phyloP scores from a whole-genome alignment of 2,329 filamentous ascomycete species.

The Sphaerostilbella broomeana region DNA sequence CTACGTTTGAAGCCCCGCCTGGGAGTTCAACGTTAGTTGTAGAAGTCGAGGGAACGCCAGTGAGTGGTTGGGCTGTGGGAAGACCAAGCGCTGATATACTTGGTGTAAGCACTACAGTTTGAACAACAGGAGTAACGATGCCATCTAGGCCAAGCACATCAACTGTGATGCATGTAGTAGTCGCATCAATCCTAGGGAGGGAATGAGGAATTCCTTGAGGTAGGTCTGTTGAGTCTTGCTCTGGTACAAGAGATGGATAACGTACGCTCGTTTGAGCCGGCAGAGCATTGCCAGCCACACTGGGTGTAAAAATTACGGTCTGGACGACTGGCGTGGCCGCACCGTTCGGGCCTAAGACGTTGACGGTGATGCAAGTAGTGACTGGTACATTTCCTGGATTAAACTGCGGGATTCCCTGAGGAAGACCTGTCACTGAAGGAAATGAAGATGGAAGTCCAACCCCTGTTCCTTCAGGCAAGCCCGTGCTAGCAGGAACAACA shows the following conservation, averaged over 20 bases:
- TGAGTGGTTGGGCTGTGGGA: slow-evolving; percentile 14
- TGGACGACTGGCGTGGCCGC: slow-evolving; percentile 24
- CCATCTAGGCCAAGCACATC: slow-evolving; percentile 27
- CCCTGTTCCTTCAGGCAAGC: slow-evolving; percentile 15
- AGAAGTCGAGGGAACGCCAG: slow-evolving; percentile 14
- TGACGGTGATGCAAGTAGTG: slow-evolving; percentile 26
- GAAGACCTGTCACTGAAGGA: slow-evolving; percentile 14
- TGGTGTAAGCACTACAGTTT: slow-evolving; percentile 26
- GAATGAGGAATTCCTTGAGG: slow-evolving; percentile 16
- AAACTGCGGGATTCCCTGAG: slow-evolving; percentile 15
- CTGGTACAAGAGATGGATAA: slow-evolving; percentile 17
- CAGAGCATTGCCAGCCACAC: slow-evolving; percentile 9
- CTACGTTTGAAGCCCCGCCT: slow-evolving; percentile 10
- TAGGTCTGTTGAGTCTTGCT: slow-evolving; percentile 15
- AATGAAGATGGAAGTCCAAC: slow-evolving; percentile 15
- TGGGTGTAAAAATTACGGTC: slow-evolving; percentile 20
- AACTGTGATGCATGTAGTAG: slow-evolving; percentile 26
- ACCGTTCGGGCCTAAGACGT: slow-evolving; percentile 28
- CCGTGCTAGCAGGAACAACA: slow-evolving; percentile 19
- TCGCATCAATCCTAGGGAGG: slow-evolving; percentile 13
- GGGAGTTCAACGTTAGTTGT: slow-evolving; percentile 15
- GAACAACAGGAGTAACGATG: slow-evolving; percentile 24
- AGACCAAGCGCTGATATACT: slow-evolving; percentile 17
- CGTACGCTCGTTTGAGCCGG: slow-evolving; percentile 14
- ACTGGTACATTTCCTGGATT: slow-evolving; percentile 15